These are phyloP conservation scores for Pholiota conissans DNA, from an alignment of 768 basidiomycete genomes.

Conservation along the genomic window DNA sequence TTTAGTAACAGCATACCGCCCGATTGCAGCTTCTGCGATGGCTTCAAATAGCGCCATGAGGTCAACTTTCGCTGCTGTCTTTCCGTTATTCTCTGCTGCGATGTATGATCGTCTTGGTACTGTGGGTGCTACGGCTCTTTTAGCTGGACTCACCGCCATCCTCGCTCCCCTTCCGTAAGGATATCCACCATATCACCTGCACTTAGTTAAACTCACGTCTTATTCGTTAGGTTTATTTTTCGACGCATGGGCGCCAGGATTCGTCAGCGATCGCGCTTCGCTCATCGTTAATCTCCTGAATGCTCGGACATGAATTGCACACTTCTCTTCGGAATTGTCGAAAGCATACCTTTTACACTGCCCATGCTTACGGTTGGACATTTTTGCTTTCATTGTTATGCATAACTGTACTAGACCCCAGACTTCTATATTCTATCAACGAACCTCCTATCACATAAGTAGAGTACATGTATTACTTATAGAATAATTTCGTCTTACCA, in stretches of 20 bases:
- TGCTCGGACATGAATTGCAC: too few species aligned
- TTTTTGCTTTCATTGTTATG: too few species aligned
- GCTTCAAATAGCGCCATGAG: constrained; percentile 66
- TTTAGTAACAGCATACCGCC: constrained; percentile 66
- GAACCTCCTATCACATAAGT: too few species aligned
- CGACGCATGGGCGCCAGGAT: constrained; percentile 13
- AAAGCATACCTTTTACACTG: too few species aligned
- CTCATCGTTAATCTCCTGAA: too few species aligned
- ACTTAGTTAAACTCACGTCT: not conserved
- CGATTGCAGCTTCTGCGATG: constrained; percentile 68
- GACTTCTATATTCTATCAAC: too few species aligned
- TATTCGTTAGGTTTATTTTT: constrained; percentile 15
- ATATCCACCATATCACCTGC: not conserved
- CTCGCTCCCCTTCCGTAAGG: constrained; percentile 64
- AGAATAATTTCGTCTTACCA: too few species aligned
- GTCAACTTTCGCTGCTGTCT: constrained; percentile 59
- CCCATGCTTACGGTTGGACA: too few species aligned
- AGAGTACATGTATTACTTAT: too few species aligned
- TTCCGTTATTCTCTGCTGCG: constrained; percentile 66
- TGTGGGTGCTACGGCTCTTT: constrained; percentile 70
- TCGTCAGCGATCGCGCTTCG: constrained; percentile 13
- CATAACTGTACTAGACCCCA: too few species aligned
- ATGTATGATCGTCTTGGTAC: constrained; percentile 69
- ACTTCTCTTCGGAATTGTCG: too few species aligned
- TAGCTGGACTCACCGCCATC: constrained; percentile 62